These are phyloP conservation scores for Podospora pseudocomata DNA, from an alignment of 495 filamentous ascomycete genomes.

Conservation along the genomic window DNA sequence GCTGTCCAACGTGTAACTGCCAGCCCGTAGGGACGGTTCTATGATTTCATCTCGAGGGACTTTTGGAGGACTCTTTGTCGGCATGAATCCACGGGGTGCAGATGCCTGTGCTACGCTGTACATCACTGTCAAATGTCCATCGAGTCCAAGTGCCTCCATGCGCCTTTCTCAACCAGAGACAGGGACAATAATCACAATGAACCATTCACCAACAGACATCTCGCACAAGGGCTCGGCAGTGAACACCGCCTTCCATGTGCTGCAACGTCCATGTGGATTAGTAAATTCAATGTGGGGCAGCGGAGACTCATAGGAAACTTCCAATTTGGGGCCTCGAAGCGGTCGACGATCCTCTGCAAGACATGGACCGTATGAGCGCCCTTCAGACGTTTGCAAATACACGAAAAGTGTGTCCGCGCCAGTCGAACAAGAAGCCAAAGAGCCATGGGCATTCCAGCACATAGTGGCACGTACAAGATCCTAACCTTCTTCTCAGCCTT, in stretches of 20 bases:
- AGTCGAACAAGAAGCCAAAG: background rate
- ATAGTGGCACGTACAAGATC: background rate
- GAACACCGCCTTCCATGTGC: background rate
- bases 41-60: background rate
- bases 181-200: background rate
- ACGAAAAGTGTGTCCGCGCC: background rate
- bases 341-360: conserved; percentile 5
- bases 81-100: background rate
- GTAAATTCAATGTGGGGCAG: background rate
- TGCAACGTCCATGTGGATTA: background rate
- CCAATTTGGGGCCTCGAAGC: background rate
- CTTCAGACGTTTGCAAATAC: background rate
- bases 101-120: background rate
- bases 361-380: background rate
- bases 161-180: background rate
- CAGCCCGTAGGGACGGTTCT: background rate
- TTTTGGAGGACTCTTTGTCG: background rate
- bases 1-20: conserved; percentile 5
- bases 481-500: background rate
- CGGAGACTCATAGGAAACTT: background rate
- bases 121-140: background rate
- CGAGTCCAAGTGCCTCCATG: background rate
- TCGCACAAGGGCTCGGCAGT: background rate
- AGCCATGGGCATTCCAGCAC: background rate
- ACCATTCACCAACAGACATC: background rate